Evolutionary conservation across 2,329 filamentous ascomycete species (phyloP).

Genomic region (Cephalotrichum gorgonifer): DNA sequence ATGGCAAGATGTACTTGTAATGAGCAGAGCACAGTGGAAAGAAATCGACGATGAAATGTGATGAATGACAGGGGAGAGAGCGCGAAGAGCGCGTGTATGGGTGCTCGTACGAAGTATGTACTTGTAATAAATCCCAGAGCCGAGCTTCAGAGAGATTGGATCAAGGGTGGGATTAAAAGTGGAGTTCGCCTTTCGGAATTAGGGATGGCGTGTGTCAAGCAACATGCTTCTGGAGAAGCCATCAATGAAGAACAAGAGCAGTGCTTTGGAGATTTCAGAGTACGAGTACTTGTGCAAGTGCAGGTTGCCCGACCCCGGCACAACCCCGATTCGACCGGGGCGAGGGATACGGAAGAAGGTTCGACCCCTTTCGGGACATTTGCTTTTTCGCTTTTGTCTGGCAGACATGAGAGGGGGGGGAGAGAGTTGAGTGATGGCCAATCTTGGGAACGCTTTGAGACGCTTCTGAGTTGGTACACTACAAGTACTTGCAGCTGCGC

Average conservation of each 20-base stretch:
- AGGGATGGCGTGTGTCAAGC: not conserved
- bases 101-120: conserved; percentile 8
- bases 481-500: conserved; percentile 5
- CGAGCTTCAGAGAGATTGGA: conserved; percentile 13
- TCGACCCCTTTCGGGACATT: too few relatives aligned
- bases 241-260: not conserved
- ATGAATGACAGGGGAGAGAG: too few relatives aligned
- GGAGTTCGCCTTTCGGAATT: conserved; percentile 7
- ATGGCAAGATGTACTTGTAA: conserved; percentile 5
- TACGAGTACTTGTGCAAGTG: not conserved
- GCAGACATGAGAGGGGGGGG: not conserved
- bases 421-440: not conserved
- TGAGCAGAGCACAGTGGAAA: conserved; percentile 2
- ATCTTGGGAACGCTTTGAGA: conserved; percentile 5
- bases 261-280: not conserved
- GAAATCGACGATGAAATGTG: conserved; percentile 14
- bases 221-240: not conserved
- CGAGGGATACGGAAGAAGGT: too few relatives aligned
- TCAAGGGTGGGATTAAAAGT: conserved; percentile 13
- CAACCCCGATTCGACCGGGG: too few relatives aligned
- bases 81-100: too few relatives aligned
- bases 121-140: conserved; percentile 16
- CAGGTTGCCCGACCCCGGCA: not conserved
- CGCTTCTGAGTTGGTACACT: conserved; percentile 2
- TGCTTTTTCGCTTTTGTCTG: not conserved